phyloP scores from a whole-genome alignment of 2,329 filamentous ascomycete genomes.

The Alternaria novae-zelandiae region DNA sequence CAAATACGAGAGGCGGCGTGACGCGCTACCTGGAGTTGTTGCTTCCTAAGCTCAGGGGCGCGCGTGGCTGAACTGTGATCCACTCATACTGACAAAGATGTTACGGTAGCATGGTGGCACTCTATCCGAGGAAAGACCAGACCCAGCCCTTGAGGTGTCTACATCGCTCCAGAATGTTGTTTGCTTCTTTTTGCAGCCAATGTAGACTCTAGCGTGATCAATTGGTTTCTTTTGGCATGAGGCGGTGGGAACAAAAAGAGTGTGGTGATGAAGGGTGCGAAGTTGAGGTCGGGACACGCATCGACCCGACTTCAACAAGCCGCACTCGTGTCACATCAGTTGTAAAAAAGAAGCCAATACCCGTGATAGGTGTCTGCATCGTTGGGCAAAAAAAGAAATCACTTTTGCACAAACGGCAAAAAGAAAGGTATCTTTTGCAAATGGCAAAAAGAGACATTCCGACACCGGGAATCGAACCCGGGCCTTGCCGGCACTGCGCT shows the following conservation, averaged over 20 bases:
- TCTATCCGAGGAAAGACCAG: not conserved
- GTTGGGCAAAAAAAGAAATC: not conserved
- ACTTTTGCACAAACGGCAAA: not conserved
- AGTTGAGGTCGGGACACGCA: not conserved
- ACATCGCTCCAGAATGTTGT: not conserved
- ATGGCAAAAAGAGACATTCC: conserved; percentile 3
- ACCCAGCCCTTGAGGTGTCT: not conserved
- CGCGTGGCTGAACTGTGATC: not conserved
- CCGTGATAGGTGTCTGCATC: not conserved
- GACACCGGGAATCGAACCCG: conserved; percentile 19
- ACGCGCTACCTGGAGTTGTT: conserved; percentile 1
- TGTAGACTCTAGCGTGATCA: rapidly evolving
- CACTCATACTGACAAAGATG: not conserved
- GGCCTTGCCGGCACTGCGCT: conserved; percentile 15
- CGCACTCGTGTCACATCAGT: not conserved
- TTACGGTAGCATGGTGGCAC: not conserved
- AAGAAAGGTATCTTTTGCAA: not conserved
- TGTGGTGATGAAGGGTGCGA: not conserved
- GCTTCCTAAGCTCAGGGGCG: conserved; percentile 6
- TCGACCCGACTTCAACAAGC: not conserved
- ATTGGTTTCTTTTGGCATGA: not conserved
- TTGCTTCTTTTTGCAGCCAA: not conserved
- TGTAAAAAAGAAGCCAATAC: not conserved
- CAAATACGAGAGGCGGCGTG: not conserved
- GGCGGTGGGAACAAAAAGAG: not conserved